These are phyloP conservation scores for Astrocystis sublimbata DNA, from an alignment of 495 filamentous ascomycete genomes.

Conservation along the genomic window DNA sequence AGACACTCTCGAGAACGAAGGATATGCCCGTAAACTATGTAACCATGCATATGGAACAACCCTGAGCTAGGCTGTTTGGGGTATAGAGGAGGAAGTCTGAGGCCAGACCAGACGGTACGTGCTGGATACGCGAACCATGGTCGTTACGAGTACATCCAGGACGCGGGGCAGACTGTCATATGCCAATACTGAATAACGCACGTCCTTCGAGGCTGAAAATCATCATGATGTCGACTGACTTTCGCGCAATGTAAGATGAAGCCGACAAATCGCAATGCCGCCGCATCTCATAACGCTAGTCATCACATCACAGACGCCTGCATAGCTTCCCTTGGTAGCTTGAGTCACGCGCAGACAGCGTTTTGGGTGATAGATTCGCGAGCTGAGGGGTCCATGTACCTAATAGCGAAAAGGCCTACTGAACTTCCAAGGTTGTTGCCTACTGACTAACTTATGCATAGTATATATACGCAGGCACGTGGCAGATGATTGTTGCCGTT, in stretches of 20 bases:
- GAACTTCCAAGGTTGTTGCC: too few relatives aligned
- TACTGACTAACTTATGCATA: too few relatives aligned
- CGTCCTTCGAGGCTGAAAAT: background rate
- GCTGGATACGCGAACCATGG: background rate
- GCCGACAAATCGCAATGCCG: background rate
- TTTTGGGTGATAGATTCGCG: background rate
- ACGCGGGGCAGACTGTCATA: background rate
- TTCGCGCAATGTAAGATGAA: background rate
- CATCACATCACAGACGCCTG: too few relatives aligned
- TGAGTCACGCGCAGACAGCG: background rate
- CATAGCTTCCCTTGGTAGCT: too few relatives aligned
- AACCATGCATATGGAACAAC: background rate
- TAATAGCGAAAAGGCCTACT: too few relatives aligned
- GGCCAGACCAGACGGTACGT: background rate
- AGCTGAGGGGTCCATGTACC: background rate
- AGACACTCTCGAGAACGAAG: background rate
- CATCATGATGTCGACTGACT: background rate
- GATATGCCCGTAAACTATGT: background rate
- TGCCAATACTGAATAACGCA: background rate
- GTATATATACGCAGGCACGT: background rate
- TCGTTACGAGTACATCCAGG: background rate
- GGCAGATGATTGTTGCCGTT: too few relatives aligned
- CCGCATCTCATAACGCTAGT: background rate
- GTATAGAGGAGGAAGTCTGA: background rate
- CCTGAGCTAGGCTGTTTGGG: slow-evolving; percentile 2